A percentile compares a stretch with the other conserved stretches of the same genome.
Conservation (phyloP, 2,329 filamentous ascomycete species). For the Pseudogymnoascus sp. region DNA sequence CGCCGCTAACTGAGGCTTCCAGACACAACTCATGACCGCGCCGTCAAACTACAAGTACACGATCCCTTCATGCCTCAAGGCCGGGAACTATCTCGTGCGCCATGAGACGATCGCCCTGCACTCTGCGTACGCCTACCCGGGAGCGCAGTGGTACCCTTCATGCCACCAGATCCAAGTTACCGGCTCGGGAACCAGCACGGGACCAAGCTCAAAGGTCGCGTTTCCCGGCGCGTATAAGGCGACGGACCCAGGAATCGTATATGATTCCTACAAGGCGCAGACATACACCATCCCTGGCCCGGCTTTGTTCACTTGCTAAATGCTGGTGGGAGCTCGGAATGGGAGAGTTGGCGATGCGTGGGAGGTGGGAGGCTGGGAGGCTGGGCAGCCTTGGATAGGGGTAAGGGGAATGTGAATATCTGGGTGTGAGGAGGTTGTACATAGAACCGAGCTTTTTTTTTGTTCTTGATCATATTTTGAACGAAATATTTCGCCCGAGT, state of each 20-base stretch:
- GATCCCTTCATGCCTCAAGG: slow-evolving; percentile 42
- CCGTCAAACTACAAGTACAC: slow-evolving; percentile 32
- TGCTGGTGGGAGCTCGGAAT: slow-evolving; percentile 11
- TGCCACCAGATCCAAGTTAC: slow-evolving; percentile 38
- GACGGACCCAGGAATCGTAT: slow-evolving; percentile 38
- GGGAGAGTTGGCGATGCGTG: not conserved
- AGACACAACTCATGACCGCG: slow-evolving; percentile 13
- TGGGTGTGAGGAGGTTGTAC: not conserved
- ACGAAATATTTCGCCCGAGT: not conserved
- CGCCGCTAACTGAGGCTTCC: not conserved
- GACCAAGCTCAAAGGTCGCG: slow-evolving; percentile 26
- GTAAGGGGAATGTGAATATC: not conserved
- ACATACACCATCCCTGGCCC: slow-evolving; percentile 43
- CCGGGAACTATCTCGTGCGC: slow-evolving; percentile 46
- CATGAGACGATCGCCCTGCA: slow-evolving; percentile 45
- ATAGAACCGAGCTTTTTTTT: not conserved
- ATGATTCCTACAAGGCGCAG: slow-evolving; percentile 34
- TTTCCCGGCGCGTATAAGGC: slow-evolving; percentile 40
- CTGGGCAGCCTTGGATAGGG: not conserved
- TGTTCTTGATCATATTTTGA: slow-evolving; percentile 2
- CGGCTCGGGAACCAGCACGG: slow-evolving; percentile 32
- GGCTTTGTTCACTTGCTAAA: slow-evolving; percentile 40
- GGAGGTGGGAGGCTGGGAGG: not conserved
- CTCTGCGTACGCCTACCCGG: slow-evolving; percentile 34
- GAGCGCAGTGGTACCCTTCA: slow-evolving; percentile 28